Base-by-base conservation (phyloP, 805 yeast genomes). In the Candida piceae region DNA sequence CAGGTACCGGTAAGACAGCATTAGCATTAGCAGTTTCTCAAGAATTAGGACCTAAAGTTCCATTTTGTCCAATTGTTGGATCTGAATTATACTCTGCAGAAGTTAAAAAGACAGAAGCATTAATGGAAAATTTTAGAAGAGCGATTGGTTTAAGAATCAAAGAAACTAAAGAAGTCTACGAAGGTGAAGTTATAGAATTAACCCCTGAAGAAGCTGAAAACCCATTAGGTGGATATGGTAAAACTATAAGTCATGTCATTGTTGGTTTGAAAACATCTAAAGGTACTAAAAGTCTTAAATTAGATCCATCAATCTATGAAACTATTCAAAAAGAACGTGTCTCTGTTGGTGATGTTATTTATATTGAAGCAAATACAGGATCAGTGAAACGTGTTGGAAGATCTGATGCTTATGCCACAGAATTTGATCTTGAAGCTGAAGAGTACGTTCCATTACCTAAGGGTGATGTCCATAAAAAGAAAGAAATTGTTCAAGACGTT, bases 1-100 rank as follows among this genome's bases (percentile, higher is more conserved):
- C 98, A 20, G 86, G 96, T 11, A 93, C 98, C 0, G 99, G 99
- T 63, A 93, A 93, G 62, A 93, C 99, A 3, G 99, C 99, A 26
- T 76, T 93, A 52, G 98, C 99, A 11, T 84, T 88, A 83, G 98
- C 97, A 13, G 70, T 84, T 28, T 73, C 88, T 3, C 89, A 83
- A 57, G 79, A 76, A 35, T 67, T 84, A 49, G 81, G 81, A 8
- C 53, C 66, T 11, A 87, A 80, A 45, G 97, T 93, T 41, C 98
- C 98, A 27, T 93, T 93, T 62, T 90, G 97, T 28, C 87, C 95
- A 8, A 74, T 93, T 60, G 90, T 95, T 8, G 98, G 96, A 4
- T 82, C 95, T 22, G 99, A 93, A 65, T 77, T 93, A 42, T 93
- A 78, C 56, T 85, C 96, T 5, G 74, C 90, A 48, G 98, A 93